Percentiles rank a stretch among this genome's conserved stretches.
Evolutionary conservation across 2,329 filamentous ascomycete genomes (phyloP).

Genomic region (Scytalidium lignicola): DNA sequence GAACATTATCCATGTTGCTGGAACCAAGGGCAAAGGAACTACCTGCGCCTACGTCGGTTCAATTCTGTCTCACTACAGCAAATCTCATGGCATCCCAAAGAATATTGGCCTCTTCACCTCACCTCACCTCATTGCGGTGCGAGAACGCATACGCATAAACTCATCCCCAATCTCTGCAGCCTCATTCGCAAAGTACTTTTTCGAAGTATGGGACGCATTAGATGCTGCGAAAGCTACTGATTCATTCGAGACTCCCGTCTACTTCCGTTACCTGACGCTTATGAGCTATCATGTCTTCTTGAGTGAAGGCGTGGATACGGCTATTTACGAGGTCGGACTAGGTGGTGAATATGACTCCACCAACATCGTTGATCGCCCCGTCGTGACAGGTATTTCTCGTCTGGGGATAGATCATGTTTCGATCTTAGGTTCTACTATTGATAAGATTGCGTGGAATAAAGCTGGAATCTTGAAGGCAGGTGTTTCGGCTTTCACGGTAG

Average conservation of each 20-base stretch:
- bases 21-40: conserved; percentile 74
- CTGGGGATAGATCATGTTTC: conserved; percentile 65
- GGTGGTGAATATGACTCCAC: conserved; percentile 67
- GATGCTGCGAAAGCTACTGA: conserved; percentile 26
- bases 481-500: conserved; percentile 51
- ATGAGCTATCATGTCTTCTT: conserved; percentile 64
- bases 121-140: conserved; percentile 62
- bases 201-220: conserved; percentile 60
- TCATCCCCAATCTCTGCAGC: conserved; percentile 51
- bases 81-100: conserved; percentile 18
- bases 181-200: conserved; percentile 61
- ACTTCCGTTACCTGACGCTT: conserved; percentile 60
- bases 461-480: conserved; percentile 63
- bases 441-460: conserved; percentile 70
- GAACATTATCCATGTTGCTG: conserved; percentile 65
- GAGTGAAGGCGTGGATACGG: conserved; percentile 54
- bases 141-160: conserved; percentile 62
- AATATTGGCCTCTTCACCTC: conserved; percentile 61
- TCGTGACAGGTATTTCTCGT: conserved; percentile 57
- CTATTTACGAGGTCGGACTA: conserved; percentile 62
- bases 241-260: conserved; percentile 40
- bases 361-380: conserved; percentile 55
- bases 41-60: conserved; percentile 64
- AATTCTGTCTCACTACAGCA: conserved; percentile 51
- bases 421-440: conserved; percentile 56